Conservation (phyloP, 1,284 basidiomycete species). For the Ganoderma resinaceum region DNA sequence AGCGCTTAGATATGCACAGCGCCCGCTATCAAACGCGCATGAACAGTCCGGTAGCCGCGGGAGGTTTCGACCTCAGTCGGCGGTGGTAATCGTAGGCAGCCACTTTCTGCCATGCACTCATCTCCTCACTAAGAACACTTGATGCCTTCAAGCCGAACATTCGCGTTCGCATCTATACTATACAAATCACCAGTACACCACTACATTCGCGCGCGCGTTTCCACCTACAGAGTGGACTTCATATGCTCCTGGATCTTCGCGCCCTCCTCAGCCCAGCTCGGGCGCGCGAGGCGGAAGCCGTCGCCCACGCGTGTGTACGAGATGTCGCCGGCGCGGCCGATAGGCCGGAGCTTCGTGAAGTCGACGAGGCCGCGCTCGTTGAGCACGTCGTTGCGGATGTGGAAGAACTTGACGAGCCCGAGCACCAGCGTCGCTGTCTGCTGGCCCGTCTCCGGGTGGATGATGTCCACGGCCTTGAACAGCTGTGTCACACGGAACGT, state of each 20-base stretch:
- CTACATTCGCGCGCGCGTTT: not conserved
- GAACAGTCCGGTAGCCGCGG: no score
- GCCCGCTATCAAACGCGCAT: no score
- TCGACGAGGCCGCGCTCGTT: slow-evolving; percentile 58
- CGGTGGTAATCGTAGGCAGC: no score
- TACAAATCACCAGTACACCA: not conserved
- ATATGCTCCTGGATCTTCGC: slow-evolving; percentile 30
- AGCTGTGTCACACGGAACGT: slow-evolving; percentile 43
- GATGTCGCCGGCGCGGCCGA: slow-evolving; percentile 71
- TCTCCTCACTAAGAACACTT: no score
- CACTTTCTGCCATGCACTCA: no score
- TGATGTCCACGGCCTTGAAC: slow-evolving; percentile 63
- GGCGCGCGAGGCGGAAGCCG: slow-evolving; percentile 62
- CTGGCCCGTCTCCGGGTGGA: slow-evolving; percentile 46
- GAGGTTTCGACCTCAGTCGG: no score
- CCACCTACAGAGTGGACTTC: slow-evolving; percentile 9
- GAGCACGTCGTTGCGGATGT: slow-evolving; percentile 64
- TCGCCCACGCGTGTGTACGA: slow-evolving; percentile 61
- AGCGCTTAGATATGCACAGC: no score
- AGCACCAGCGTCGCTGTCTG: slow-evolving; percentile 65
- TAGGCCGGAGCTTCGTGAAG: slow-evolving; percentile 61
- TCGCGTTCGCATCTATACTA: not conserved
- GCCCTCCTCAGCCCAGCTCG: slow-evolving; percentile 55
- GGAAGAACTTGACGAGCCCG: slow-evolving; percentile 69
- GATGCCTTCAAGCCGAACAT: not conserved